phyloP scores from a whole-genome alignment of 208 protist species.

The Leishmania amazonensis region DNA sequence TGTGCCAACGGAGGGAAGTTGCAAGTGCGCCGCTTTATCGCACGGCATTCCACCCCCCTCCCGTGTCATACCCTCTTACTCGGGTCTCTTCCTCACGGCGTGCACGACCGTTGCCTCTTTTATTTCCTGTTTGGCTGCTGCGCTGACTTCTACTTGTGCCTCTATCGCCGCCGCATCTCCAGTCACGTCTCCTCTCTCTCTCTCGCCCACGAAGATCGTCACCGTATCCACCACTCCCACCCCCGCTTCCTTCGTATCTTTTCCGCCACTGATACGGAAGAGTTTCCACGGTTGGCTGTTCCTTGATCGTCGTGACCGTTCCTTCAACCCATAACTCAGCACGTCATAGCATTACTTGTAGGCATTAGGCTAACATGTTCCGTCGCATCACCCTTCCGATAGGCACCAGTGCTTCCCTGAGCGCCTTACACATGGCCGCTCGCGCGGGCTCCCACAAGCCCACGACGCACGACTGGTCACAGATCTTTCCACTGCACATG shows the following conservation, averaged over 20 bases:
- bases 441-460: conserved; percentile 66
- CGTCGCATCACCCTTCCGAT: conserved; percentile 47
- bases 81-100: background rate
- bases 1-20: background rate
- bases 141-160: background rate
- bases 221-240: background rate
- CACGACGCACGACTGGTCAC: conserved; percentile 83
- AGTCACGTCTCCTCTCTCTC: too few relatives aligned
- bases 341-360: background rate
- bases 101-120: background rate
- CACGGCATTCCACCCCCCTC: background rate
- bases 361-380: conserved; percentile 39
- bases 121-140: background rate
- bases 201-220: background rate
- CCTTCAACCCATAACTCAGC: background rate
- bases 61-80: background rate
- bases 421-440: conserved; percentile 24
- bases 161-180: background rate
- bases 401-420: conserved; percentile 23
- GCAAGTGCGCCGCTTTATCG: background rate
- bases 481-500: conserved; percentile 55
- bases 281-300: background rate
- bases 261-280: background rate
- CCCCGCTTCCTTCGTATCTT: too few relatives aligned
- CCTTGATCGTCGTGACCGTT: background rate